Evolutionary conservation across 257 asterid species (phyloP).

Genomic region (Ajuga chamaepitys): DNA sequence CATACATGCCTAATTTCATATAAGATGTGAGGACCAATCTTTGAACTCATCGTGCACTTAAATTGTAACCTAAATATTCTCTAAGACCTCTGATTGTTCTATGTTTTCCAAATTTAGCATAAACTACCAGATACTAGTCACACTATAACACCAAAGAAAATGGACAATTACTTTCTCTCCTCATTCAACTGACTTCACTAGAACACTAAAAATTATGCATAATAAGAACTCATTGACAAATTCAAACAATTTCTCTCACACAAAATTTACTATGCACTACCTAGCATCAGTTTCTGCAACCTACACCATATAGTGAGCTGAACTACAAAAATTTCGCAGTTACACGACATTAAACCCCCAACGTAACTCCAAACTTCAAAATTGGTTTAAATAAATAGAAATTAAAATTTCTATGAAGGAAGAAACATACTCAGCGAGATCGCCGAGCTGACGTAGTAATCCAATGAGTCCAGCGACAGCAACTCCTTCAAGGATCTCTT

Average conservation of each 20-base stretch:
- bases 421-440: conserved; percentile 69
- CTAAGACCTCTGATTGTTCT: neutral
- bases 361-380: neutral
- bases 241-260: conserved; percentile 10
- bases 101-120: neutral
- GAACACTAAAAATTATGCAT: conserved; percentile 6
- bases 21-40: neutral
- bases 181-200: neutral
- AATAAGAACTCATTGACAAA: neutral
- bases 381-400: neutral
- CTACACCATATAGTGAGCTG: neutral
- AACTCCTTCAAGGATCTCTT: conserved; percentile 70
- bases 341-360: neutral
- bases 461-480: conserved; percentile 88
- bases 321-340: neutral
- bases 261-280: neutral
- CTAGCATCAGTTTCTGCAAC: neutral
- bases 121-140: neutral
- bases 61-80: neutral
- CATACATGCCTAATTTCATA: neutral
- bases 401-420: neutral
- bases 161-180: neutral
- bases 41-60: conserved; percentile 1
- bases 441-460: conserved; percentile 90
- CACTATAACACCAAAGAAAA: neutral